Evolutionary conservation across 1,284 basidiomycete species (phyloP).

Genomic region (Heliocybe sulcata): DNA sequence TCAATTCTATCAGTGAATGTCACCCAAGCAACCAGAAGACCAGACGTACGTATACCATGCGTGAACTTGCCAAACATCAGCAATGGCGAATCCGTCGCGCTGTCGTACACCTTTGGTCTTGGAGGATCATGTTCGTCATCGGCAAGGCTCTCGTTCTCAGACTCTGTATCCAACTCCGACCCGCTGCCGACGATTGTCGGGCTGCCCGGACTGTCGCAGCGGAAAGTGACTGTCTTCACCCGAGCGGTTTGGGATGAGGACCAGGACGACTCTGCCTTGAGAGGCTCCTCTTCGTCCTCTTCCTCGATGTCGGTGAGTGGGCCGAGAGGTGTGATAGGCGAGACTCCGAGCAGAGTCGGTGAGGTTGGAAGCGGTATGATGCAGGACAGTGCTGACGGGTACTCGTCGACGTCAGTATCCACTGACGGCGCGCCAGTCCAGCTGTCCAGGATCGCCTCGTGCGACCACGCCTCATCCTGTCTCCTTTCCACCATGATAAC

Average conservation of each 20-base stretch:
- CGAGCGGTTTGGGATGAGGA: background rate
- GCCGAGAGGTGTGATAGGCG: background rate
- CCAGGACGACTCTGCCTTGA: background rate
- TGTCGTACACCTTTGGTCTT: background rate
- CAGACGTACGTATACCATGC: conserved; percentile 1
- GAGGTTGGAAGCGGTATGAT: background rate
- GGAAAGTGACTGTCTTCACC: background rate
- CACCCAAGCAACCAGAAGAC: background rate
- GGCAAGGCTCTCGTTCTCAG: background rate
- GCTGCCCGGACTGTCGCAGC: background rate
- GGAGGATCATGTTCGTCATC: background rate
- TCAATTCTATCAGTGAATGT: background rate
- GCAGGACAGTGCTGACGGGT: background rate
- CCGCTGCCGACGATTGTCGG: conserved; percentile 1
- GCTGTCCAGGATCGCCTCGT: conserved; percentile 1
- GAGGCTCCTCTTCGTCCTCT: background rate
- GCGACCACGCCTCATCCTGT: background rate
- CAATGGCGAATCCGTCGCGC: background rate
- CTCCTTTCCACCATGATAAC: background rate
- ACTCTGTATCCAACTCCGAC: background rate
- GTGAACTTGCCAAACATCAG: background rate
- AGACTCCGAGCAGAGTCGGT: background rate
- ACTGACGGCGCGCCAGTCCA: background rate
- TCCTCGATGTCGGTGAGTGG: background rate
- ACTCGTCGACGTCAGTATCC: background rate